Evolutionary conservation across 1,284 basidiomycete genomes (phyloP), one percentile per base, ranked within the genome.

Genomic region (Microbotryum scabiosae): DNA sequence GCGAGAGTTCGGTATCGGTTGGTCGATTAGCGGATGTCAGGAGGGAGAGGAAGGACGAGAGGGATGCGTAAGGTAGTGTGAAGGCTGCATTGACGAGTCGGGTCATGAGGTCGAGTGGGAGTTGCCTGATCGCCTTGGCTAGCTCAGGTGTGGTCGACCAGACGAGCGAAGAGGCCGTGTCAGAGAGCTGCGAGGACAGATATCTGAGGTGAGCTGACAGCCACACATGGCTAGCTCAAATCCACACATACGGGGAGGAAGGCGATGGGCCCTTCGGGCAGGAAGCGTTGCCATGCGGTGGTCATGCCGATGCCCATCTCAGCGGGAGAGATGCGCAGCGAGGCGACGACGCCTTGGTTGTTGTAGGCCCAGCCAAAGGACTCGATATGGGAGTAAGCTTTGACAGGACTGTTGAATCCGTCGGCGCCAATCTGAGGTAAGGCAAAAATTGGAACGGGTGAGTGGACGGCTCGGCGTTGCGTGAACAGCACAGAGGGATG

Each of bases 231-330:
- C 12, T 49, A 14, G 2, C 28, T 49, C 30, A 30, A 21, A 7
- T 3, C 5, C 23, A 7, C 3, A 63, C 72, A 49, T 36, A 75
- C 73, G 0, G 90, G 93, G 16, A 97, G 81, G 77, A 94, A 97
- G 0, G 93, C 94, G 51, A 98, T 86, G 1, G 96, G 94, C 0
- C 96, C 94, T 4, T 90, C 92, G 1, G 93, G 88, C 36, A 98
- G 82, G 79, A 98, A 98, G 28, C 94, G 81, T 76, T 98, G 96
- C 76, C 88, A 97, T 0, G 91, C 93, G 1, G 85, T 88, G 5
- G 48, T 47, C 51, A 62, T 70, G 2, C 66, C 63, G 44, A 62
- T 57, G 9, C 46, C 69, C 64, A 12, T 67, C 67, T 1, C 51
- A 14, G n/a, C 12, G 7, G 51, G 30, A 8, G 54, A 44, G 26